Evolutionary conservation across 805 yeast genomes (phyloP).

Genomic region (Saturnispora zaruensis): DNA sequence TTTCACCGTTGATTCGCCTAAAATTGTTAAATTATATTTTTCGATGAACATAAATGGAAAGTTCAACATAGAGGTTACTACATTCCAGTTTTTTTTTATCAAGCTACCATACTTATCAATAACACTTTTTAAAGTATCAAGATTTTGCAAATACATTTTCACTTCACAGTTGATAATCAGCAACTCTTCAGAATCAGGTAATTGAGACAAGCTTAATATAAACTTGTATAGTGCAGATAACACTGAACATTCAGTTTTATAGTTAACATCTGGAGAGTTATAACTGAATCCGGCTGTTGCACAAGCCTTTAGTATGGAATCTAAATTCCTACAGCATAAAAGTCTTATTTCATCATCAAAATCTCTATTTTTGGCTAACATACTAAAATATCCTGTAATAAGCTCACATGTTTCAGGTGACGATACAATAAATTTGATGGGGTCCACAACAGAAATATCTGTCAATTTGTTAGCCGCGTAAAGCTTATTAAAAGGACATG

Average conservation of each 20-base stretch:
- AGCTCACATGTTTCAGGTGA: constrained; percentile 40
- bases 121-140: constrained; percentile 61
- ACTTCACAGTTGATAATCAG: constrained; percentile 50
- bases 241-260: constrained; percentile 38
- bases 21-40: constrained; percentile 17
- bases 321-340: constrained; percentile 43
- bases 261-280: constrained; percentile 5
- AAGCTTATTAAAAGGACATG: constrained; percentile 47
- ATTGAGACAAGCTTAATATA: constrained; percentile 33
- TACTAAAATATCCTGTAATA: constrained; percentile 38
- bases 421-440: constrained; percentile 39
- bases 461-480: constrained; percentile 48
- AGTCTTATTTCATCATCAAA: constrained; percentile 38
- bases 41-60: constrained; percentile 46
- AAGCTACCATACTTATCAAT: constrained; percentile 68
- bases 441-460: constrained; percentile 43
- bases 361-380: constrained; percentile 36
- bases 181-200: constrained; percentile 34
- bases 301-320: constrained; percentile 36
- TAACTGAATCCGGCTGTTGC: constrained; percentile 34
- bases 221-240: constrained; percentile 41
- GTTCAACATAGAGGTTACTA: constrained; percentile 52
- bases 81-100: constrained; percentile 56
- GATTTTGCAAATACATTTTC: constrained; percentile 53
- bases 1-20: constrained; percentile 28